Evolutionary conservation across 108 stramenopile genomes (phyloP).

Genomic region (Fragilariopsis cylindrus): DNA sequence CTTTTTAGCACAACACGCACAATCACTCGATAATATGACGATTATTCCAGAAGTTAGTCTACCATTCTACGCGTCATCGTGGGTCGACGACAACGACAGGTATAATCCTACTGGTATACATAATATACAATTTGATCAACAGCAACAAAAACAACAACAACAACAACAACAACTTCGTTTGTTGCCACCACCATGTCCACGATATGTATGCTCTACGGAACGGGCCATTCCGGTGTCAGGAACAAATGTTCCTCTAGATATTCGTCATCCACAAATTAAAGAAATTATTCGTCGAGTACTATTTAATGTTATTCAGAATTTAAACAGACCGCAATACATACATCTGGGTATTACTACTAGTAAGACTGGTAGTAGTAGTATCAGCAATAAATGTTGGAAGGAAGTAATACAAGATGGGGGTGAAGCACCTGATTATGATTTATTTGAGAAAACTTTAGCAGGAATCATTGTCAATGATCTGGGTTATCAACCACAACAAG

Average conservation of each 20-base stretch:
- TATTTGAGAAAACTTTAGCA: slow-evolving; percentile 4
- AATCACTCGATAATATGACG: neutral
- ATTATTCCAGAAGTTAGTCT: slow-evolving; percentile 12
- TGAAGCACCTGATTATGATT: neutral
- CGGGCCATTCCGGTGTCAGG: slow-evolving; percentile 23
- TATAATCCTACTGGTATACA: too few relatives aligned
- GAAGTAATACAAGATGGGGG: slow-evolving; percentile 24
- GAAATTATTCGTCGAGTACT: slow-evolving; percentile 30
- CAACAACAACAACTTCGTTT: neutral
- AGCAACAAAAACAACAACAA: neutral
- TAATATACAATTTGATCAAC: neutral
- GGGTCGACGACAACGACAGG: neutral
- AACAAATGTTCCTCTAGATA: slow-evolving; percentile 44
- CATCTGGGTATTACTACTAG: slow-evolving; percentile 28
- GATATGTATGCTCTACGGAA: slow-evolving; percentile 30
- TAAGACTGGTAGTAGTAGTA: slow-evolving; percentile 12
- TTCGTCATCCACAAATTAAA: slow-evolving; percentile 27
- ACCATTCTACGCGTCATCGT: slow-evolving; percentile 12
- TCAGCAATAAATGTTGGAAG: slow-evolving; percentile 36
- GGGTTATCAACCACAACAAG: slow-evolving; percentile 23
- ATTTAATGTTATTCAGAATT: slow-evolving; percentile 31
- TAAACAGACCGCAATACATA: slow-evolving; percentile 39
- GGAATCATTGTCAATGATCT: slow-evolving; percentile 15
- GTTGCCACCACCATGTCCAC: slow-evolving; percentile 22
- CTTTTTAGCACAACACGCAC: neutral